Conservation (phyloP, 495 filamentous ascomycete genomes). For the Hamigera avellanea region DNA sequence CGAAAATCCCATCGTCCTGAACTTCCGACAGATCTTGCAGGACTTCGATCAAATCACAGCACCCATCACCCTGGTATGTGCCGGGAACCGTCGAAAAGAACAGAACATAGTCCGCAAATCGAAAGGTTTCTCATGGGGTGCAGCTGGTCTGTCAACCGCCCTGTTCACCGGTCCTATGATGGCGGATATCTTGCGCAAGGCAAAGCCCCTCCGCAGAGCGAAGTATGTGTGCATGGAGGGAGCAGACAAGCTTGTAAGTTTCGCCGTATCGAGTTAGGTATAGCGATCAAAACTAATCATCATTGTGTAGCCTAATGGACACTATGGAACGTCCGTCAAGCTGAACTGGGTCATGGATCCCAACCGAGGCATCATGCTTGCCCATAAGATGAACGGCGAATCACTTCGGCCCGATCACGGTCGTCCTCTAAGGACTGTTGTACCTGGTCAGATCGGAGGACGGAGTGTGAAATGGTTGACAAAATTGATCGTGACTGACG, state of each 20-base stretch:
- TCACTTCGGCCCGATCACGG: slow-evolving; percentile 77
- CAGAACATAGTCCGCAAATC: slow-evolving; percentile 87
- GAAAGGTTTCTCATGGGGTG: slow-evolving; percentile 94
- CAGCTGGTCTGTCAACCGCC: slow-evolving; percentile 80
- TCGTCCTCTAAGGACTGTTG: slow-evolving; percentile 69
- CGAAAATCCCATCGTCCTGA: slow-evolving; percentile 62
- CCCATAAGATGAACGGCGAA: slow-evolving; percentile 91
- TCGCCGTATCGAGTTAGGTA: too few species aligned
- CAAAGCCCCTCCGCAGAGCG: slow-evolving; percentile 57
- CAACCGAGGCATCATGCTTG: slow-evolving; percentile 78
- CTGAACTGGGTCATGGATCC: slow-evolving; percentile 82
- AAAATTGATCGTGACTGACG: slow-evolving; percentile 63
- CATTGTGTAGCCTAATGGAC: slow-evolving; percentile 61
- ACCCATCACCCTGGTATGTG: slow-evolving; percentile 86
- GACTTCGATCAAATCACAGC: slow-evolving; percentile 78
- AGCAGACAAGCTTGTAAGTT: slow-evolving; percentile 62
- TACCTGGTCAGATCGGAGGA: slow-evolving; percentile 90
- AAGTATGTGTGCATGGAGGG: slow-evolving; percentile 91
- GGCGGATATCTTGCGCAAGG: slow-evolving; percentile 56
- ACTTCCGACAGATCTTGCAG: slow-evolving; percentile 58
- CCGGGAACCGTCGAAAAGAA: slow-evolving; percentile 88
- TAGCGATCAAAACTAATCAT: background rate
- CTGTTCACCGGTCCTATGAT: slow-evolving; percentile 81
- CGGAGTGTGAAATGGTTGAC: slow-evolving; percentile 95
- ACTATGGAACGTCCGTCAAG: slow-evolving; percentile 83